Evolutionary conservation across 139 green algal genomes (phyloP).

Genomic region (Tetraselmis striata): DNA sequence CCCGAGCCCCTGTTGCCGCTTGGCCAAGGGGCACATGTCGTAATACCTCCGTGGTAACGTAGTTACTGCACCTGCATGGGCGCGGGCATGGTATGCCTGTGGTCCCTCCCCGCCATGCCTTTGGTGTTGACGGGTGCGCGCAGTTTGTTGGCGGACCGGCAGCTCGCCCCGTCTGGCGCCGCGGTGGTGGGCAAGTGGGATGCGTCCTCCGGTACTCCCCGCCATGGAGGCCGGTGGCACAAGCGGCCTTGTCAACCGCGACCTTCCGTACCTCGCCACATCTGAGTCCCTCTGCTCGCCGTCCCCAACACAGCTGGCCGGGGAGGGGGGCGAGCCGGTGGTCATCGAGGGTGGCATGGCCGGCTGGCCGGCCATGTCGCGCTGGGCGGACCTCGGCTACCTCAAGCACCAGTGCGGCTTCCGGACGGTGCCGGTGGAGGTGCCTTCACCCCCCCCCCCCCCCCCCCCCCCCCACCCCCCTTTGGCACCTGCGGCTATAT

Average conservation of each 20-base stretch:
- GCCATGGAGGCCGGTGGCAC: no score
- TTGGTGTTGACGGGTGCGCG: conserved; percentile 18
- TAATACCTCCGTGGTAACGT: neutral
- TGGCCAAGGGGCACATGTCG: neutral
- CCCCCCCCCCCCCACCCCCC: no score
- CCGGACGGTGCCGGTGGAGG: conserved; percentile 85
- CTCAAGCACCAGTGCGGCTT: conserved; percentile 53
- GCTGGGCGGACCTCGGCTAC: conserved; percentile 66
- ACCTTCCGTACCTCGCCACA: no score
- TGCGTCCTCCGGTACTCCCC: no score
- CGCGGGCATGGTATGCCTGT: no score
- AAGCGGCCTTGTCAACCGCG: no score
- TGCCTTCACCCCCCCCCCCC: conserved; percentile 9
- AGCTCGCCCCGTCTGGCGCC: no score
- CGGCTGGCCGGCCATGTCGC: conserved; percentile 69
- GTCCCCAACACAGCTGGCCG: conserved; percentile 14
- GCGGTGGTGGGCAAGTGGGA: no score
- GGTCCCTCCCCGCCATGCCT: conserved; percentile 24
- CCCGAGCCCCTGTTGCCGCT: neutral
- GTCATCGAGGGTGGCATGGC: conserved; percentile 47
- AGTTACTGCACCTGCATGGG: conserved; percentile 14
- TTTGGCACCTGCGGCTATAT: no score
- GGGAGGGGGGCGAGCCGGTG: conserved; percentile 2
- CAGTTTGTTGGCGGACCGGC: no score
- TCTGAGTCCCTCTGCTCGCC: no score